Evolutionary conservation across 164 flowering plant genomes (phyloP).

Genomic region (Amborella trichopoda): DNA sequence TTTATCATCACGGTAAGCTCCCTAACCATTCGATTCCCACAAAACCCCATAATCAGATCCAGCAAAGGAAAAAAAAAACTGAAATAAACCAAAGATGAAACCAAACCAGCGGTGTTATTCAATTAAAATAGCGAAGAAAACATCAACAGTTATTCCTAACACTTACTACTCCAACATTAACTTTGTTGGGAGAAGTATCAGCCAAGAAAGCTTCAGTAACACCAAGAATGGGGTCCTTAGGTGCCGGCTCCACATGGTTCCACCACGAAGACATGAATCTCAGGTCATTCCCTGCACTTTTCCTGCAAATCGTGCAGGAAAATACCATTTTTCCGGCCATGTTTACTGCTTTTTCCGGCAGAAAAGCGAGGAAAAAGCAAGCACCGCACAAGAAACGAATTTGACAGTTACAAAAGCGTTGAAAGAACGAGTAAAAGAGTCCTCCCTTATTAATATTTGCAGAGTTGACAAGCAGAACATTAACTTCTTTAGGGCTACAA

Average conservation of each 20-base stretch:
- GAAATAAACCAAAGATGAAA: background rate
- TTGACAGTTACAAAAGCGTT: background rate
- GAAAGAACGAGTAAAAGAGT: too few relatives aligned
- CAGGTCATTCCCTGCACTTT: constrained; percentile 13
- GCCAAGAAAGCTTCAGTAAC: constrained; percentile 91
- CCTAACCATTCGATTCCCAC: constrained; percentile 27
- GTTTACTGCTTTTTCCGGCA: background rate
- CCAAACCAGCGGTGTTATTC: background rate
- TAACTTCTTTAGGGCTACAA: too few relatives aligned
- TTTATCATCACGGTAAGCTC: constrained; percentile 93
- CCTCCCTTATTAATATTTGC: too few relatives aligned
- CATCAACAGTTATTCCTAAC: too few relatives aligned
- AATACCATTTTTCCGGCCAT: constrained; percentile 34
- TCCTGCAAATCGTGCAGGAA: constrained; percentile 8
- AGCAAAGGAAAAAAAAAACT: background rate
- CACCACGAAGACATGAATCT: constrained; percentile 86
- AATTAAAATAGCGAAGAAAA: too few relatives aligned
- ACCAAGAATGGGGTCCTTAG: constrained; percentile 91
- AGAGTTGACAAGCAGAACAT: too few relatives aligned
- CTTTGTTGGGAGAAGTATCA: constrained; percentile 71
- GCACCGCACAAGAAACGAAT: background rate
- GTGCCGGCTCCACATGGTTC: constrained; percentile 65
- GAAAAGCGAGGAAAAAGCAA: background rate
- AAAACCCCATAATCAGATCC: background rate
- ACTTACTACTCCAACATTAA: constrained; percentile 91